A percentile compares a stretch with the other conserved stretches of the same genome.
Evolutionary conservation across 202 grass and related monocot species (phyloP).

Genomic region (Dendrocalamus latiflorus): DNA sequence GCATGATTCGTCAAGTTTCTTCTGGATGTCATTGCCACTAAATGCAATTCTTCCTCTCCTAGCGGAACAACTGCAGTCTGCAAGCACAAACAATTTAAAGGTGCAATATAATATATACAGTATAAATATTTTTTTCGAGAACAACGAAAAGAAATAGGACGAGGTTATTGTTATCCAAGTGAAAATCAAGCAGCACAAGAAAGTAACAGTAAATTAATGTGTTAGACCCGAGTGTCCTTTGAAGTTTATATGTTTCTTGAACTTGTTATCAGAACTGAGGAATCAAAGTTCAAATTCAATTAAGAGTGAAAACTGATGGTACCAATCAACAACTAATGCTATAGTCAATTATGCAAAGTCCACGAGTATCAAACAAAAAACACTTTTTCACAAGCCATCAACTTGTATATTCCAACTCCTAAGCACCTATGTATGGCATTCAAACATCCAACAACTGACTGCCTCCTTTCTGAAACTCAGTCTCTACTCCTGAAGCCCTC

Average conservation of each 20-base stretch:
- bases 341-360: too few relatives aligned
- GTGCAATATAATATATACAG: neutral
- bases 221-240: neutral
- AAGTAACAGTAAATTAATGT: neutral
- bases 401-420: too few relatives aligned
- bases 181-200: neutral
- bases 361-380: too few relatives aligned
- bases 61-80: conserved; percentile 86
- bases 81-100: conserved; percentile 22
- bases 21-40: conserved; percentile 85
- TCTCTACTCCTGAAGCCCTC: too few relatives aligned
- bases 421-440: too few relatives aligned
- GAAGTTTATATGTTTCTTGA: neutral
- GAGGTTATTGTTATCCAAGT: neutral
- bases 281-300: too few relatives aligned
- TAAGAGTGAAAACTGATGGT: too few relatives aligned
- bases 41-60: conserved; percentile 86
- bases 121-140: neutral
- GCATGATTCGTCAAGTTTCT: conserved; percentile 52
- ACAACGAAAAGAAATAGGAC: too few relatives aligned
- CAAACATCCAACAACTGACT: too few relatives aligned
- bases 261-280: neutral
- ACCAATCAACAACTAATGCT: too few relatives aligned
- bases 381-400: too few relatives aligned
- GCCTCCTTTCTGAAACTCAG: too few relatives aligned